A percentile compares a stretch with the other conserved stretches of the same genome.
phyloP scores from a whole-genome alignment of 1,284 basidiomycete species.

The Baeospora myosura region DNA sequence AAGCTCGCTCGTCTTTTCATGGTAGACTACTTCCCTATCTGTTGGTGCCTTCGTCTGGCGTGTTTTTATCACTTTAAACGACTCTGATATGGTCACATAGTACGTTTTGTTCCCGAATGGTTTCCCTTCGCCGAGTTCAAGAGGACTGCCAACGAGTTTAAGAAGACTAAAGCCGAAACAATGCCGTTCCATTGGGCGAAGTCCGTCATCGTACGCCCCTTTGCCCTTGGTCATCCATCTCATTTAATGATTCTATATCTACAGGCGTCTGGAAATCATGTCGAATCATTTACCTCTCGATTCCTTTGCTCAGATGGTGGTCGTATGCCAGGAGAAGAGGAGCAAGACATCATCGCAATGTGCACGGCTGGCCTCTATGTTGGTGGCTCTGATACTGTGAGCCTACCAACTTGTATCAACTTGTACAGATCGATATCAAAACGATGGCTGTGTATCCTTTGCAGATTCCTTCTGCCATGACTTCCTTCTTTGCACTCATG shows the following conservation, averaged over 20 bases:
- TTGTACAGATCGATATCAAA: neutral
- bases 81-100: too few species aligned
- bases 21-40: conserved; percentile 10
- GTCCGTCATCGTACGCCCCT: conserved; percentile 25
- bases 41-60: neutral
- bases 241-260: neutral
- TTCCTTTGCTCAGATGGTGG: conserved; percentile 23
- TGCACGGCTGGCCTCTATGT: conserved; percentile 27
- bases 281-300: conserved; percentile 30
- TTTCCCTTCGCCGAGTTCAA: conserved; percentile 34
- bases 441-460: neutral
- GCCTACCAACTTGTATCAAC: neutral
- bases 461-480: conserved; percentile 35
- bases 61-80: neutral
- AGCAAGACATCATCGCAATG: conserved; percentile 26
- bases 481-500: conserved; percentile 30
- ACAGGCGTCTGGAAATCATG: conserved; percentile 24
- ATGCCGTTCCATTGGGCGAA: conserved; percentile 28
- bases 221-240: conserved; percentile 4
- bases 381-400: conserved; percentile 41
- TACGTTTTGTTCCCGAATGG: conserved; percentile 34
- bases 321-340: conserved; percentile 16
- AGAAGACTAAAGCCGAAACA: conserved; percentile 16
- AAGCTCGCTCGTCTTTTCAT: conserved; percentile 10
- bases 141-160: conserved; percentile 16